A percentile compares a stretch with the other conserved stretches of the same genome.
Conservation (phyloP, 2,329 filamentous ascomycete species). For the Fusarium euwallaceae region DNA sequence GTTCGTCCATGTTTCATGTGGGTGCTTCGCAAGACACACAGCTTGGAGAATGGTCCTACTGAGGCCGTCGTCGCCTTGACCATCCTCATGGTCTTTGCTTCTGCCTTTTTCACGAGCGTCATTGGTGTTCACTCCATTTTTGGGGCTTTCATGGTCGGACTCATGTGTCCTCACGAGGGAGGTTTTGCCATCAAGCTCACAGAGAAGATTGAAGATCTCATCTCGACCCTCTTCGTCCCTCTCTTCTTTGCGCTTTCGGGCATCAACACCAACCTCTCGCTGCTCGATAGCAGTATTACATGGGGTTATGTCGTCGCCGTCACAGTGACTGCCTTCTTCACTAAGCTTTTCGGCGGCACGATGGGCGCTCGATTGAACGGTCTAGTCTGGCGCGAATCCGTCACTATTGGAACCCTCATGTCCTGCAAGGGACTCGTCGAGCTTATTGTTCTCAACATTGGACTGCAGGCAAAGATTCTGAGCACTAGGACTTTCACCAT, state of each 20-base stretch:
- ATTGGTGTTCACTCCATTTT: constrained; percentile 96
- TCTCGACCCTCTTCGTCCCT: constrained; percentile 85
- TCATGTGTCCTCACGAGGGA: constrained; percentile 90
- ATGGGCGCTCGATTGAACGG: constrained; percentile 77
- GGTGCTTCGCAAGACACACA: constrained; percentile 78
- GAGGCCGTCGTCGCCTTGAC: constrained; percentile 87
- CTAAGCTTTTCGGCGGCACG: constrained; percentile 86
- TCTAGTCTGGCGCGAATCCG: constrained; percentile 86
- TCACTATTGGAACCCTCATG: constrained; percentile 90
- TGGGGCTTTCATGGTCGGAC: constrained; percentile 86
- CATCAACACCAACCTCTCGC: constrained; percentile 85
- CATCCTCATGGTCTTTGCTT: constrained; percentile 80
- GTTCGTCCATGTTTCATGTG: constrained; percentile 83
- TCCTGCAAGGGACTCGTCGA: constrained; percentile 96
- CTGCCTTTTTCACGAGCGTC: constrained; percentile 85
- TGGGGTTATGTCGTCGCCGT: constrained; percentile 93
- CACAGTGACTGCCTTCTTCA: constrained; percentile 82
- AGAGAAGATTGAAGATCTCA: constrained; percentile 92
- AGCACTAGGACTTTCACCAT: constrained; percentile 83
- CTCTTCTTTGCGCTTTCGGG: constrained; percentile 95
- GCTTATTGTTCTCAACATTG: constrained; percentile 74
- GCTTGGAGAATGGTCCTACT: constrained; percentile 86
- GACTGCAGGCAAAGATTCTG: constrained; percentile 21
- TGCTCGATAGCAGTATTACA: constrained; percentile 82
- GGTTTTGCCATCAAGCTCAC: constrained; percentile 91